These are phyloP conservation scores for Aspergillus spinulosporus DNA, from an alignment of 2,329 filamentous ascomycete genomes.

Conservation along the genomic window DNA sequence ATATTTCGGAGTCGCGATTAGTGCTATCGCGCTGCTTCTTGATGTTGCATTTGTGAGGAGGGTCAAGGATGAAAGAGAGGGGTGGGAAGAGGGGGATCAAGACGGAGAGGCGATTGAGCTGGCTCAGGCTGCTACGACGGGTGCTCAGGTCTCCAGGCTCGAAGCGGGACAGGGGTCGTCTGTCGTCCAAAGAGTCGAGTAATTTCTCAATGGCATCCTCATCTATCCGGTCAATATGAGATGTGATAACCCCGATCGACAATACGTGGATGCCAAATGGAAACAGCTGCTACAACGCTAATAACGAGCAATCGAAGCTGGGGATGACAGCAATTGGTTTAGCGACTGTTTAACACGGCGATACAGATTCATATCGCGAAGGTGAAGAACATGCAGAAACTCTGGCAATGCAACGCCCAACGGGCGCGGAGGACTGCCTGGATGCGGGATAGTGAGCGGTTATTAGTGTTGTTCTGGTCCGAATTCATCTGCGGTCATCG, in stretches of 20 bases:
- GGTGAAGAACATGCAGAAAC: too few species aligned
- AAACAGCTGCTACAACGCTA: not conserved
- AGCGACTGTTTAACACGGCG: not conserved
- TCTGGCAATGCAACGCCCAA: not conserved
- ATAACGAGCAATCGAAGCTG: not conserved
- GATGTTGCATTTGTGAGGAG: slow-evolving; percentile 34
- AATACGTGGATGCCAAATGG: not conserved
- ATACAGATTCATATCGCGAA: not conserved
- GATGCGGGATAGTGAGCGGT: not conserved
- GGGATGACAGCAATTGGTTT: not conserved
- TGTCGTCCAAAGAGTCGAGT: slow-evolving; percentile 4
- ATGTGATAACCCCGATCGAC: not conserved
- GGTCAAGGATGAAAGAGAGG: slow-evolving; percentile 36
- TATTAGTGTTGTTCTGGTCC: not conserved
- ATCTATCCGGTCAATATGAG: not conserved
- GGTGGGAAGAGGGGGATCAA: slow-evolving; percentile 25
- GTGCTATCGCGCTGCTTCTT: slow-evolving; percentile 30
- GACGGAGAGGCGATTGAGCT: slow-evolving; percentile 6
- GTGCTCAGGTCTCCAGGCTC: not conserved
- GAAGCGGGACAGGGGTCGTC: not conserved
- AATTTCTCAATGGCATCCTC: not conserved
- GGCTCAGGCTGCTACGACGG: slow-evolving; percentile 2
- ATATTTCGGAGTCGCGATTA: slow-evolving; percentile 35
- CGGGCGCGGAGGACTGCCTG: not conserved
- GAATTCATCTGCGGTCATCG: not conserved